Conservation (phyloP, 202 grass and related monocot genomes). For the Hordeum pubiflorum region DNA sequence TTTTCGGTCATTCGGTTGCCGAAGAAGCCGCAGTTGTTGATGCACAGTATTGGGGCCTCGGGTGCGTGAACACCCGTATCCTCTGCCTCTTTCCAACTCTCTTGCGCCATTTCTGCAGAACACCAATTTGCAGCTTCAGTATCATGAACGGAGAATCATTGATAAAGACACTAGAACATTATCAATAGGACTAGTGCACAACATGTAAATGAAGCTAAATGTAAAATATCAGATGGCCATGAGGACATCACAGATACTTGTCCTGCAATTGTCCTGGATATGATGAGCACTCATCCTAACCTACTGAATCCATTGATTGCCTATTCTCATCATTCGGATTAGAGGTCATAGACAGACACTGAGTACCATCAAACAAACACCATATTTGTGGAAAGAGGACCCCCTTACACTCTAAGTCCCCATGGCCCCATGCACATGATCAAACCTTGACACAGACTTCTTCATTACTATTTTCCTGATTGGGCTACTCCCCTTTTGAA, state of each 20-base stretch:
- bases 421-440: not conserved
- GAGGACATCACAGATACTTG: not conserved
- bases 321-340: not conserved
- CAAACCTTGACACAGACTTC: not conserved
- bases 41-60: conserved; percentile 39
- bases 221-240: not conserved
- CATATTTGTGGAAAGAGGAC: not conserved
- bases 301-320: not conserved
- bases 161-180: not conserved
- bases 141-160: not conserved
- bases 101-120: conserved; percentile 50
- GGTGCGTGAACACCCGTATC: conserved; percentile 33
- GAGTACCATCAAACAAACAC: not conserved
- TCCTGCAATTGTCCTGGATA: not conserved
- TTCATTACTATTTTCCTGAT: not conserved
- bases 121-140: not conserved
- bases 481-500: not conserved
- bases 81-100: conserved; percentile 52
- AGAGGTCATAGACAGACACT: not conserved
- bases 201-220: not conserved
- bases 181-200: not conserved
- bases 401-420: not conserved
- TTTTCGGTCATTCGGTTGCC: conserved; percentile 46
- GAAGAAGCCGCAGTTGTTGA: conserved; percentile 64
- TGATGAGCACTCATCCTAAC: not conserved